Base-by-base conservation (phyloP, 2,329 filamentous ascomycete species). In the Stenocarpella maydis region DNA sequence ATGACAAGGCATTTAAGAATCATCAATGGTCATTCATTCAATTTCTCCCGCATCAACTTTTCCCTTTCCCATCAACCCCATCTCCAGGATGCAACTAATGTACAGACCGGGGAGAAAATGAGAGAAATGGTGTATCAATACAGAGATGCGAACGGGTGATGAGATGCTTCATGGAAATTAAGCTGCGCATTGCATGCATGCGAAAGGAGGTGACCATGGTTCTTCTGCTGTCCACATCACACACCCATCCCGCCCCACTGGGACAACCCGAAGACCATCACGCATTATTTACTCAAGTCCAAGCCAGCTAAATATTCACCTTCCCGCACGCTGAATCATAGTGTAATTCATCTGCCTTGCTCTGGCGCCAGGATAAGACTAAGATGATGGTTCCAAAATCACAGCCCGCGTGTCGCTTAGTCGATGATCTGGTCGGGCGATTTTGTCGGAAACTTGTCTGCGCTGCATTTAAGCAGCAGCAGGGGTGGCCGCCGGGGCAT, bases 41-140 rank as follows among this genome's bases (percentile, higher is more conserved):
- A 65, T 53, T 53, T 65, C 65, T 60, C 65, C 64, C 39, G 60
- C 55, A 63, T 55, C 49, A 60, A 73, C 69, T 71, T 73, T 72
- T 73, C 65, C 71, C 68, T 41, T 64, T 65, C 67, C 71, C 58
- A 45, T 63, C 47, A 47, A 67, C 41, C 68, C 76, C 70, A 72
- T 74, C 72, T 74, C 72, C 73, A n/a, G 75, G 66, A 70, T 68
- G 76, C 76, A 75, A 76, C 77, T 78, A 78, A 73, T 77, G 77
- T 79, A 78, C 77, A 79, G 70, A 70, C 76, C 74, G 74, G 76
- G 77, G 45, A 69, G 53, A 76, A 76, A 78, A 77, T 76, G 74
- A 75, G 72, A 74, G 74, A 73, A 76, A 77, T 77, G 73, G 75
- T 78, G 28, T 67, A 77, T 74, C 79, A 80, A 80, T 71, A 79